phyloP scores from a whole-genome alignment of 768 basidiomycete species.

The Naematelia aurantialba region DNA sequence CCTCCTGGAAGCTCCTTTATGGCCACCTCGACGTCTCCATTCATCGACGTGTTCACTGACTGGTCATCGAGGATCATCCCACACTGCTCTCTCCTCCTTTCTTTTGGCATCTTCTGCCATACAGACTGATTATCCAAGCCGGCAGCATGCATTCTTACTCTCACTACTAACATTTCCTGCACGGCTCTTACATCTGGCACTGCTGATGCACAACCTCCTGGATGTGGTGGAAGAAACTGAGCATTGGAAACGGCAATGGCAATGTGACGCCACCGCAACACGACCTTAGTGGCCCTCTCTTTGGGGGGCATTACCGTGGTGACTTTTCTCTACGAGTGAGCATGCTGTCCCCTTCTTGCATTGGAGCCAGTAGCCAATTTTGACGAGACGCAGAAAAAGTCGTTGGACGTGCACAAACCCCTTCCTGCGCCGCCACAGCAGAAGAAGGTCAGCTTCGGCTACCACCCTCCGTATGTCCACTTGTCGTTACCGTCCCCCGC shows the following conservation, averaged over 20 bases:
- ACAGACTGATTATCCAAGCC: not conserved
- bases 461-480: slow-evolving; percentile 37
- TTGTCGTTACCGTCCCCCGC: not conserved
- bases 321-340: slow-evolving; percentile 36
- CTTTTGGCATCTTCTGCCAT: not conserved
- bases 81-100: not conserved
- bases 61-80: not conserved
- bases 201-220: not conserved
- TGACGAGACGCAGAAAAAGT: not conserved
- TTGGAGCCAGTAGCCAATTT: not conserved
- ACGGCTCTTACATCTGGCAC: not conserved
- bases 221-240: not conserved
- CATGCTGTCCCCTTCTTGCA: not conserved
- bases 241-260: not conserved
- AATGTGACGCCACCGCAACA: not conserved
- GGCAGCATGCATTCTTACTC: not conserved
- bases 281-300: slow-evolving; percentile 22
- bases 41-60: not conserved
- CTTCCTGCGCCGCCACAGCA: slow-evolving; percentile 20
- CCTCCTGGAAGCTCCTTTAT: not conserved
- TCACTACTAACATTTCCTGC: too few species aligned
- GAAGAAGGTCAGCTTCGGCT: slow-evolving; percentile 26
- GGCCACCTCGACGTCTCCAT: not conserved
- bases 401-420: slow-evolving; percentile 23
- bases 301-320: slow-evolving; percentile 31